A percentile compares a stretch with the other conserved stretches of the same genome.
phyloP scores from a whole-genome alignment of 2,329 filamentous ascomycete species.

The Xylaria sp. region DNA sequence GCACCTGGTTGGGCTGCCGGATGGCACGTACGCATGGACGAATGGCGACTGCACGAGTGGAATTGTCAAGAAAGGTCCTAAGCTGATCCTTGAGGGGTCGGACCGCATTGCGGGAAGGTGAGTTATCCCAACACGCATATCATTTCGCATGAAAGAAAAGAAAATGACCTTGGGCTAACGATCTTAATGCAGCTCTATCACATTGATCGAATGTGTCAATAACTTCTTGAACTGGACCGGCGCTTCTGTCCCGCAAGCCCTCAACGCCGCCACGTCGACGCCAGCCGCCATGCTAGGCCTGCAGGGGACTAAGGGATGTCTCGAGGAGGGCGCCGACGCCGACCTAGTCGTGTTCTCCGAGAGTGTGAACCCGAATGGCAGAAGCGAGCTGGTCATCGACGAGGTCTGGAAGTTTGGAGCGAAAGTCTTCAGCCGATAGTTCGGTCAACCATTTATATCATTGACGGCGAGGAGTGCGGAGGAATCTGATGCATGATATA shows the following conservation, averaged over 20 bases:
- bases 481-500: slow-evolving; percentile 1
- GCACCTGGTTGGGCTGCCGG: slow-evolving; percentile 81
- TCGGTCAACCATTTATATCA: slow-evolving; percentile 10
- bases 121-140: slow-evolving; percentile 38
- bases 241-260: slow-evolving; percentile 67
- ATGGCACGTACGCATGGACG: slow-evolving; percentile 85
- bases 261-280: slow-evolving; percentile 75
- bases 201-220: slow-evolving; percentile 80
- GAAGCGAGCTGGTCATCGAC: slow-evolving; percentile 66
- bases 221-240: slow-evolving; percentile 82
- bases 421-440: slow-evolving; percentile 49
- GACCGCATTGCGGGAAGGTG: slow-evolving; percentile 78
- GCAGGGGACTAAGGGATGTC: slow-evolving; percentile 67
- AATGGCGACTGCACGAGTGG: slow-evolving; percentile 67
- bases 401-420: slow-evolving; percentile 82
- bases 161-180: background rate
- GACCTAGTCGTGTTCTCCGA: slow-evolving; percentile 73
- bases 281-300: slow-evolving; percentile 79
- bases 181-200: slow-evolving; percentile 61
- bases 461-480: background rate
- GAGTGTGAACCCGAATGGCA: slow-evolving; percentile 47
- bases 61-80: slow-evolving; percentile 72
- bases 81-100: slow-evolving; percentile 78
- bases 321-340: slow-evolving; percentile 68
- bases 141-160: background rate